Percentiles rank a stretch among this genome's conserved stretches.
Evolutionary conservation across 352 stramenopile genomes (phyloP).

Genomic region (Pythium phragmiticola): DNA sequence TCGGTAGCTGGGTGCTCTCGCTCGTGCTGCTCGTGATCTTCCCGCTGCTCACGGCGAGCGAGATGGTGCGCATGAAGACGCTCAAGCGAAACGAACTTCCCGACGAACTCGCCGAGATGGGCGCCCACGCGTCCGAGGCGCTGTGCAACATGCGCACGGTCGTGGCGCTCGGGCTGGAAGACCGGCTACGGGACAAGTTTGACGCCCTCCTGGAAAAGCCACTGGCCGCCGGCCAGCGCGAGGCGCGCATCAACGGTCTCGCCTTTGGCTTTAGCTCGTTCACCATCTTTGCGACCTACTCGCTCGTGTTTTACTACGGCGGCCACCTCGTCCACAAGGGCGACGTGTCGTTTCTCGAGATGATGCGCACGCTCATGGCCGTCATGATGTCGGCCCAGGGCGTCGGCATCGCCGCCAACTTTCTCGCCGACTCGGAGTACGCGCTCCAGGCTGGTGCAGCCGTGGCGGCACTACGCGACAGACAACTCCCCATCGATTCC

Average conservation of each 20-base stretch:
- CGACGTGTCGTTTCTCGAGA: slow-evolving; percentile 41
- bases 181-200: slow-evolving; percentile 17
- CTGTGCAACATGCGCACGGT: slow-evolving; percentile 36
- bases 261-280: slow-evolving; percentile 69
- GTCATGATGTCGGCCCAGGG: slow-evolving; percentile 41
- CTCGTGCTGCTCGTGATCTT: slow-evolving; percentile 12
- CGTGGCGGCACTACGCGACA: slow-evolving; percentile 33
- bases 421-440: slow-evolving; percentile 26
- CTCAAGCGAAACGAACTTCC: neutral
- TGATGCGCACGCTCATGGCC: slow-evolving; percentile 43
- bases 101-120: slow-evolving; percentile 25
- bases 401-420: slow-evolving; percentile 34
- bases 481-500: slow-evolving; percentile 22
- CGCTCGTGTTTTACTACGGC: slow-evolving; percentile 62
- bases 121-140: slow-evolving; percentile 31
- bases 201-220: slow-evolving; percentile 19
- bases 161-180: slow-evolving; percentile 30
- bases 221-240: slow-evolving; percentile 15
- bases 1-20: slow-evolving; percentile 6
- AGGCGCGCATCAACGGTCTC: slow-evolving; percentile 39
- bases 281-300: slow-evolving; percentile 40
- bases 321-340: slow-evolving; percentile 40
- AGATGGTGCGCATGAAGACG: neutral
- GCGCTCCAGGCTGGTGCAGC: slow-evolving; percentile 28
- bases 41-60: neutral